These are phyloP conservation scores for Pestalotiopsis fici DNA, from an alignment of 2,329 filamentous ascomycete species.

Conservation along the genomic window DNA sequence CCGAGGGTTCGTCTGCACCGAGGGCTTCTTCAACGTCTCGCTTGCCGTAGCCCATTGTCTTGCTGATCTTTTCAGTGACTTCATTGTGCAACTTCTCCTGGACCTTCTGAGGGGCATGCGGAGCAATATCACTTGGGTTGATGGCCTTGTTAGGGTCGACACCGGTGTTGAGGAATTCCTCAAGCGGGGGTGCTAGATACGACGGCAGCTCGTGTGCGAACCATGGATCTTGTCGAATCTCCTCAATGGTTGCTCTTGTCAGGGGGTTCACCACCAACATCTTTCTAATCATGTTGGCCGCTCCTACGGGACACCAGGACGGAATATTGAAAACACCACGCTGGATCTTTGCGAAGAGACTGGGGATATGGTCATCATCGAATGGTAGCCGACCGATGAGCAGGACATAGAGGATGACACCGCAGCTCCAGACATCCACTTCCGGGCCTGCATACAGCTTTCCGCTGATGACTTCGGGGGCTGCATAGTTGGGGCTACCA, in stretches of 20 bases:
- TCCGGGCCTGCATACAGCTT: constrained; percentile 97
- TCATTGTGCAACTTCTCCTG: constrained; percentile 90
- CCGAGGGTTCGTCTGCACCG: constrained; percentile 88
- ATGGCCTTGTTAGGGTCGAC: constrained; percentile 92
- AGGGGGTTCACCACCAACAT: constrained; percentile 97
- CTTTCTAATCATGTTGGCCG: constrained; percentile 78
- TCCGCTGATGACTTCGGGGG: constrained; percentile 95
- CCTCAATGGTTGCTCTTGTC: constrained; percentile 88
- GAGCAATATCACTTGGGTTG: constrained; percentile 77
- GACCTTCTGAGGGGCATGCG: constrained; percentile 73
- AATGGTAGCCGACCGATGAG: constrained; percentile 86
- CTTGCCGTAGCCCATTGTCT: constrained; percentile 96
- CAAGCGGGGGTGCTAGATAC: constrained; percentile 83
- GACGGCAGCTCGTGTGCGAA: constrained; percentile 84
- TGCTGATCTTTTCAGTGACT: constrained; percentile 93
- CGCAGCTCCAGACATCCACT: constrained; percentile 97
- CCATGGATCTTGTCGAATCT: constrained; percentile 93
- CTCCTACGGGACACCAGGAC: constrained; percentile 84
- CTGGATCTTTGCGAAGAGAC: constrained; percentile 96
- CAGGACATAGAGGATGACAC: constrained; percentile 85
- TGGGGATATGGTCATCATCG: constrained; percentile 97
- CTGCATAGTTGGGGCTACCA: constrained; percentile 96
- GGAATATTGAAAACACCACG: constrained; percentile 92
- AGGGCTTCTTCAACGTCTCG: constrained; percentile 94
- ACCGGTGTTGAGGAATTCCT: constrained; percentile 93